phyloP scores from a whole-genome alignment of 2,329 filamentous ascomycete species.

The Phaeoacremonium minimum region DNA sequence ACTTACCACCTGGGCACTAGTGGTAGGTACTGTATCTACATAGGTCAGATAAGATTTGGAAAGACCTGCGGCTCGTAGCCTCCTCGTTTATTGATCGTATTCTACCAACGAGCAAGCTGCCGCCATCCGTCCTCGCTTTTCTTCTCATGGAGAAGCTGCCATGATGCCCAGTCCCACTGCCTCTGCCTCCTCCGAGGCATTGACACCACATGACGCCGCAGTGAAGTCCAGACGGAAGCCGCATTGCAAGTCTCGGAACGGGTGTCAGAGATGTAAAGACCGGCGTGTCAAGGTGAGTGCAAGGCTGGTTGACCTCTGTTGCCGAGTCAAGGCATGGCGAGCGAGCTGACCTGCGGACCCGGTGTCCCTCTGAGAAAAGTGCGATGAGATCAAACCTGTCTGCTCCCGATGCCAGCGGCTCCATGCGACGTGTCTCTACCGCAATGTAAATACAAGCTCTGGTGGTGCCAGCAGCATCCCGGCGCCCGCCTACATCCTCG shows the following conservation, averaged over 20 bases:
- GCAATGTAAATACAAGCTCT: not conserved
- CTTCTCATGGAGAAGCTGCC: too few relatives aligned
- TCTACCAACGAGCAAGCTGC: too few relatives aligned
- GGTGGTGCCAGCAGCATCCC: too few relatives aligned
- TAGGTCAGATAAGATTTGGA: too few relatives aligned
- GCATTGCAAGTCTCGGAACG: not conserved
- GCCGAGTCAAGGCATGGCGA: not conserved
- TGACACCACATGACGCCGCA: too few relatives aligned
- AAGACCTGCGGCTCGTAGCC: too few relatives aligned
- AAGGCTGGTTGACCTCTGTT: not conserved
- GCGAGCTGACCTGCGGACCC: not conserved
- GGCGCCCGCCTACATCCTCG: not conserved
- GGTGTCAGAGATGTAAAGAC: not conserved
- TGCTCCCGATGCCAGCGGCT: not conserved
- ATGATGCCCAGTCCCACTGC: too few relatives aligned
- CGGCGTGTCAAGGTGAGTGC: not conserved
- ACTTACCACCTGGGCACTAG: too few relatives aligned
- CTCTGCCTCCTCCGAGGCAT: too few relatives aligned
- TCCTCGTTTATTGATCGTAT: too few relatives aligned
- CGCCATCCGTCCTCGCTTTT: too few relatives aligned
- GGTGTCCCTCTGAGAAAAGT: not conserved
- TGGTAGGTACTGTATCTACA: too few relatives aligned
- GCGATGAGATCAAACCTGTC: not conserved
- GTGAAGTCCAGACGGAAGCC: not conserved
- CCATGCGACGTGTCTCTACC: not conserved